phyloP scores from a whole-genome alignment of 768 basidiomycete genomes.

The Russula emetica region DNA sequence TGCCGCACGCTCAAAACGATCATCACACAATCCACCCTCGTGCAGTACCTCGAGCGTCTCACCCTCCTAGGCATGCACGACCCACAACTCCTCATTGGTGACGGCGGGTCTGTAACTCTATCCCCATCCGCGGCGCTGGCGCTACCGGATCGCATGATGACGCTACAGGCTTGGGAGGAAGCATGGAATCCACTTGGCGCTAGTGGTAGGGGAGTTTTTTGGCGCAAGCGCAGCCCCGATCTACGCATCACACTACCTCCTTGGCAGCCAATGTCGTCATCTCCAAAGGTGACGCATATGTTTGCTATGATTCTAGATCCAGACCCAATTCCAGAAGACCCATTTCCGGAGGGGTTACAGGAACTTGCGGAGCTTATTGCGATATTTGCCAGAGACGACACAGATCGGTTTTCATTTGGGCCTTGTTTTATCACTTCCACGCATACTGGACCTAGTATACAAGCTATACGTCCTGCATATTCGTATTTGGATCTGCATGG shows the following conservation, averaged over 20 bases:
- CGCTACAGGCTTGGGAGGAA: neutral
- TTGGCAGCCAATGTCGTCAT: neutral
- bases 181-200: neutral
- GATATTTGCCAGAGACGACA: neutral
- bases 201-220: neutral
- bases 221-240: neutral
- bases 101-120: too few species aligned
- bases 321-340: too few species aligned
- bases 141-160: neutral
- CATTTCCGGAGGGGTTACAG: too few species aligned
- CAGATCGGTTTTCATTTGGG: neutral
- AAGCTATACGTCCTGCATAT: neutral
- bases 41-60: neutral
- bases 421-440: neutral
- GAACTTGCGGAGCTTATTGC: too few species aligned
- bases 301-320: neutral
- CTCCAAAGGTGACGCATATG: too few species aligned
- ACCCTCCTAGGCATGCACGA: constrained; percentile 4
- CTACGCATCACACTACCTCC: neutral
- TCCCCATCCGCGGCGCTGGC: neutral
- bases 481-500: neutral
- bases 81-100: neutral
- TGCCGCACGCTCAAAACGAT: neutral
- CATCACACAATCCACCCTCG: neutral
- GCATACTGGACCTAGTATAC: neutral